phyloP scores from a whole-genome alignment of 352 stramenopile genomes.

The Globisporangium radiosum region DNA sequence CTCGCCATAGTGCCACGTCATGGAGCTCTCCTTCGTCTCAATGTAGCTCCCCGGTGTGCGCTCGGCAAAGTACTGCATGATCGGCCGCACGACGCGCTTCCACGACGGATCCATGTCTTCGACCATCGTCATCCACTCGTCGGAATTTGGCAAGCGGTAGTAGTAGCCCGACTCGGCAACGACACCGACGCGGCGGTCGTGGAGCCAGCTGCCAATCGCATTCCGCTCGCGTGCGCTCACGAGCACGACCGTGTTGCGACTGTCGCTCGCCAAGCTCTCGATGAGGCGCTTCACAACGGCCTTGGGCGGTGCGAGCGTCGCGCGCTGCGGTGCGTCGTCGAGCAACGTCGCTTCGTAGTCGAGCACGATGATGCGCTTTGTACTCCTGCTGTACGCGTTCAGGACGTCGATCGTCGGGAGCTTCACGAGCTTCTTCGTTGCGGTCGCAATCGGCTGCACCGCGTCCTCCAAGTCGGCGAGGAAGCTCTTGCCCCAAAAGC shows the following conservation, averaged over 20 bases:
- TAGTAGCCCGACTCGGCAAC: slow-evolving; percentile 64
- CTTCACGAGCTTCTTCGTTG: slow-evolving; percentile 37
- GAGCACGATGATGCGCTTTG: slow-evolving; percentile 82
- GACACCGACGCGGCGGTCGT: slow-evolving; percentile 64
- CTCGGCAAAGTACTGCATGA: slow-evolving; percentile 82
- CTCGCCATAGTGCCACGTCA: slow-evolving; percentile 89
- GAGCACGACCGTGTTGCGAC: slow-evolving; percentile 72
- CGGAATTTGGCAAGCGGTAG: slow-evolving; percentile 18
- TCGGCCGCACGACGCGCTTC: slow-evolving; percentile 71
- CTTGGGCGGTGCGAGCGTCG: slow-evolving; percentile 44
- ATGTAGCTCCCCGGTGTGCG: slow-evolving; percentile 80
- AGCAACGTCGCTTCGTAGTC: slow-evolving; percentile 83
- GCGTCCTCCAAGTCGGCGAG: slow-evolving; percentile 56
- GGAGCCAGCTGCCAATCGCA: slow-evolving; percentile 84
- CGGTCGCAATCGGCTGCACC: slow-evolving; percentile 23
- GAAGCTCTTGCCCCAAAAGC: slow-evolving; percentile 78
- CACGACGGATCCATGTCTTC: slow-evolving; percentile 73
- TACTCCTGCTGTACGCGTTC: slow-evolving; percentile 48
- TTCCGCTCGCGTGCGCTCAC: slow-evolving; percentile 69
- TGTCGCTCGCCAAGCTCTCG: slow-evolving; percentile 27
- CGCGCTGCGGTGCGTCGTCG: slow-evolving; percentile 7
- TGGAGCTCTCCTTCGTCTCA: slow-evolving; percentile 77
- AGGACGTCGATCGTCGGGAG: slow-evolving; percentile 54
- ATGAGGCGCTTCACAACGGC: slow-evolving; percentile 35
- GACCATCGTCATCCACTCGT: slow-evolving; percentile 74